phyloP scores from a whole-genome alignment of 345 rosid species.

The Citrus trifoliata region DNA sequence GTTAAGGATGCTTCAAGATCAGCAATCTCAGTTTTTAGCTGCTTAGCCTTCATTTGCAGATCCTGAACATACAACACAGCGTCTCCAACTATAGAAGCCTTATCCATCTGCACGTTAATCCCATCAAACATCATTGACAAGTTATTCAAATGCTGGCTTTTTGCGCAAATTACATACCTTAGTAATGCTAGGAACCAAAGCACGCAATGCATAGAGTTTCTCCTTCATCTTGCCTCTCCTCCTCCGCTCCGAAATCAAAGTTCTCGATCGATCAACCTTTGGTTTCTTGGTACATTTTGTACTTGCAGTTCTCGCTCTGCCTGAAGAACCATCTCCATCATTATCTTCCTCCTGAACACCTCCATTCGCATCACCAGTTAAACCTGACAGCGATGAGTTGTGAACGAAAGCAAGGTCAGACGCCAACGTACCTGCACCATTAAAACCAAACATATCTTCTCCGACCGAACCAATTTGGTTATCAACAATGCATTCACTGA shows the following conservation, averaged over 20 bases:
- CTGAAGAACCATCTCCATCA: slow-evolving; percentile 56
- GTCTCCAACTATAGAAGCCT: slow-evolving; percentile 87
- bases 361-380: slow-evolving; percentile 30
- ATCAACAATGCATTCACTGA: slow-evolving; percentile 30
- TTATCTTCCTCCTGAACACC: slow-evolving; percentile 27
- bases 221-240: slow-evolving; percentile 88
- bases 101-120: slow-evolving; percentile 67
- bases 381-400: slow-evolving; percentile 31
- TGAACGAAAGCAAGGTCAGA: slow-evolving; percentile 31
- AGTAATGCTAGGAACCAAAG: slow-evolving; percentile 87
- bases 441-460: slow-evolving; percentile 25
- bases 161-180: slow-evolving; percentile 40
- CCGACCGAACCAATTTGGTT: slow-evolving; percentile 19
- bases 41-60: slow-evolving; percentile 61
- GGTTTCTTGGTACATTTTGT: slow-evolving; percentile 27
- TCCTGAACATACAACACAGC: slow-evolving; percentile 72
- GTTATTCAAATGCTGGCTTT: neutral
- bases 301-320: slow-evolving; percentile 33
- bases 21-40: slow-evolving; percentile 61
- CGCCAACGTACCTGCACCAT: slow-evolving; percentile 12
- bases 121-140: neutral
- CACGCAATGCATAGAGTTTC: slow-evolving; percentile 78
- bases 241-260: slow-evolving; percentile 66
- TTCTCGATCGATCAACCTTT: slow-evolving; percentile 62
- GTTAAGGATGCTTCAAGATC: slow-evolving; percentile 56